Percentiles rank a stretch among this genome's conserved stretches.
Conservation (phyloP, 192 early-diverging fungal genomes). For the Fimicolochytrium jonesii region DNA sequence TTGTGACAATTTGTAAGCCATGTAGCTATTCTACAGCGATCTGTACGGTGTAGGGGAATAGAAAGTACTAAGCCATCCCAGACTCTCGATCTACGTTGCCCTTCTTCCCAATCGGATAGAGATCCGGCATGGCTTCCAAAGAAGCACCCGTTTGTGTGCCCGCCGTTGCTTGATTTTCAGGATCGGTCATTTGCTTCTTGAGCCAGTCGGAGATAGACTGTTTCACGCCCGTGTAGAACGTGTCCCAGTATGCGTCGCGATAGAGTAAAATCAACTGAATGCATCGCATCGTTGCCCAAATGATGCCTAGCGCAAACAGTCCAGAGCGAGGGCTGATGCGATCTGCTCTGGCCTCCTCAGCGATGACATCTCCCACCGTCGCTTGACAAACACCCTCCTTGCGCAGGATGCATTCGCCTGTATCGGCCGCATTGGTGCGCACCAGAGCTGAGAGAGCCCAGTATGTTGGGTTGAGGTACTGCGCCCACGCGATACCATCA, state of each 20-base stretch:
- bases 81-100: no score
- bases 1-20: no score
- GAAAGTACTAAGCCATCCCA: no score
- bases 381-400: conserved; percentile 19
- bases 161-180: background rate
- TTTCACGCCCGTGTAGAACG: conserved; percentile 9
- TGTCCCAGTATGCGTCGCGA: conserved; percentile 21
- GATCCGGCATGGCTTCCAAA: conserved; percentile 3
- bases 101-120: background rate
- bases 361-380: conserved; percentile 25
- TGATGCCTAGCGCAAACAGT: conserved; percentile 6
- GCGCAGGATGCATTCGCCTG: conserved; percentile 22
- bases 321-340: conserved; percentile 8
- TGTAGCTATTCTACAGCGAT: no score
- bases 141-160: conserved; percentile 6
- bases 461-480: conserved; percentile 35
- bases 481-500: conserved; percentile 25
- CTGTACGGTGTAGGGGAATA: no score
- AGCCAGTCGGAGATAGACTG: conserved; percentile 10
- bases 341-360: conserved; percentile 26
- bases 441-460: conserved; percentile 32
- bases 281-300: conserved; percentile 19
- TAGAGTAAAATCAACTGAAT: conserved; percentile 16
- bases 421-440: conserved; percentile 7
- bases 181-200: conserved; percentile 1